Evolutionary conservation across 2,329 filamentous ascomycete genomes (phyloP).

Genomic region (Curvularia sp.): DNA sequence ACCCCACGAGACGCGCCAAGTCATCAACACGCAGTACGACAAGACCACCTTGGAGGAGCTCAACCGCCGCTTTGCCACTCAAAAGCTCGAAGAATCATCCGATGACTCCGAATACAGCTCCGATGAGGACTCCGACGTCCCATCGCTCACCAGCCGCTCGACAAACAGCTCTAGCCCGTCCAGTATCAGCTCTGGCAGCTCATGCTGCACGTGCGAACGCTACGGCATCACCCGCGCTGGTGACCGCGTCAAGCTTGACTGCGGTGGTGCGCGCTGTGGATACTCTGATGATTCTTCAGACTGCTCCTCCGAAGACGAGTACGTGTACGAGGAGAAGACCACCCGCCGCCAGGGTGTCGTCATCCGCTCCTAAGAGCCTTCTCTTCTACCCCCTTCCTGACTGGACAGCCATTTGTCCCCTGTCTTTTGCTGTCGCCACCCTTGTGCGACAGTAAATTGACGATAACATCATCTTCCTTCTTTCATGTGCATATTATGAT

Average conservation of each 20-base stretch:
- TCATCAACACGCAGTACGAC: conserved; percentile 82
- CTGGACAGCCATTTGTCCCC: conserved; percentile 13
- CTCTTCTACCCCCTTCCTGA: neutral
- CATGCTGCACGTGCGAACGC: conserved; percentile 88
- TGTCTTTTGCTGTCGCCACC: neutral
- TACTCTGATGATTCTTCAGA: conserved; percentile 74
- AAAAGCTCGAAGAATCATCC: conserved; percentile 62
- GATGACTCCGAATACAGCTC: conserved; percentile 66
- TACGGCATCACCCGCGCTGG: conserved; percentile 95
- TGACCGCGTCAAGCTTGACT: conserved; percentile 94
- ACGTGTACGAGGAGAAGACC: conserved; percentile 58
- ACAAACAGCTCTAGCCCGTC: conserved; percentile 70
- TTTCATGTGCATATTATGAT: conserved; percentile 43
- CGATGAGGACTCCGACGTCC: conserved; percentile 77
- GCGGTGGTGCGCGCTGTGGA: conserved; percentile 85
- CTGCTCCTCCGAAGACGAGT: conserved; percentile 74
- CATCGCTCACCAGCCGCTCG: conserved; percentile 72
- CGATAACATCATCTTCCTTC: conserved; percentile 15
- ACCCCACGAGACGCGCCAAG: conserved; percentile 84
- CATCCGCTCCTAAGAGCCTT: conserved; percentile 45
- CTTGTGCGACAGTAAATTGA: neutral
- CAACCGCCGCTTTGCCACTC: conserved; percentile 72
- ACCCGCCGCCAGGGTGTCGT: conserved; percentile 57
- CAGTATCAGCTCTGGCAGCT: conserved; percentile 61
- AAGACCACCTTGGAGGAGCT: conserved; percentile 80